Evolutionary conservation across 345 rosid species (phyloP).

Genomic region (Moringa oleifera): DNA sequence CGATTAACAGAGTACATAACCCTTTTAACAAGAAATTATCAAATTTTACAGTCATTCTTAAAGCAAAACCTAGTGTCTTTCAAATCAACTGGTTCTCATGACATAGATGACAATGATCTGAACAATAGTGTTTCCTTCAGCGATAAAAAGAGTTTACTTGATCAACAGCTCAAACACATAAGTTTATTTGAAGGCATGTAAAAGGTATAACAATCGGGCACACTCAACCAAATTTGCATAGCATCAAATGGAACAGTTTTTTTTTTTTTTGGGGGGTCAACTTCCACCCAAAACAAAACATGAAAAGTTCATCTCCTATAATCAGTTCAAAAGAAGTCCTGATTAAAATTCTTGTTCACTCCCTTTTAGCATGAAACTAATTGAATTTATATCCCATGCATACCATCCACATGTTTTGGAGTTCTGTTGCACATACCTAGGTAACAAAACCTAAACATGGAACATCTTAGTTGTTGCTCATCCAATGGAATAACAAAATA

Average conservation of each 20-base stretch:
- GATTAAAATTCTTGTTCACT: too few species aligned
- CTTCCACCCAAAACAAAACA: background rate
- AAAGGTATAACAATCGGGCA: background rate
- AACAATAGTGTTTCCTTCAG: background rate
- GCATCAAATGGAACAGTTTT: too few species aligned
- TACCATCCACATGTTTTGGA: too few species aligned
- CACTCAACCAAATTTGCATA: too few species aligned
- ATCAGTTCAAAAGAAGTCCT: background rate
- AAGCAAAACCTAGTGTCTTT: background rate
- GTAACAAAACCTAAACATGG: too few species aligned
- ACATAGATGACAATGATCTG: background rate
- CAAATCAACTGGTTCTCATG: background rate
- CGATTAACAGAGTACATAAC: too few species aligned
- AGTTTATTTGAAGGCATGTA: background rate
- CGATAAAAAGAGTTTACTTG: background rate
- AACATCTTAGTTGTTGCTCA: too few species aligned
- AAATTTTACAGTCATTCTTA: background rate
- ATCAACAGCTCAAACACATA: slow-evolving; percentile 1
- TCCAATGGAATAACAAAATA: too few species aligned
- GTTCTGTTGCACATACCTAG: too few species aligned
- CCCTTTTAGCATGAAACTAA: too few species aligned
- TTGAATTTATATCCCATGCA: too few species aligned
- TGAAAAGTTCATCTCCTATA: background rate
- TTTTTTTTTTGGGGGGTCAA: too few species aligned
- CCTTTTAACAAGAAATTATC: background rate